Base-by-base conservation (phyloP, 2,329 filamentous ascomycete species). In the Leptographium flavum region DNA sequence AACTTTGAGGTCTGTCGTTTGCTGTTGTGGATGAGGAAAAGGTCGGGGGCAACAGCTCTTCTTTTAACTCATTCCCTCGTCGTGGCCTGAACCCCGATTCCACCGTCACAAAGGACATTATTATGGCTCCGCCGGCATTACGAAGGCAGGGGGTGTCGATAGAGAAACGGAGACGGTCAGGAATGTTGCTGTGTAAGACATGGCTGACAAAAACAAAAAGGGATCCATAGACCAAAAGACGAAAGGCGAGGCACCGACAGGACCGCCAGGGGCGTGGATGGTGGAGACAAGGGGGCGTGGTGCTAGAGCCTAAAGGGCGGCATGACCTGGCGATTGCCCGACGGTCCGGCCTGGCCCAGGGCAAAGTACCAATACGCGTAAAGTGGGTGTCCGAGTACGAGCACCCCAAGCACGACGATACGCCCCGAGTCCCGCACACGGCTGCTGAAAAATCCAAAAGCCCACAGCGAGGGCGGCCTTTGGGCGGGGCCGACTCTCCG, bases 11-110 rank as follows among this genome's bases (percentile, higher is more conserved):
- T n/a, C 13, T 7, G 14, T 13, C 31, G 23, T n/a, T n/a, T n/a
- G n/a, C n/a, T n/a, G n/a, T n/a, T n/a, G n/a, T n/a, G n/a, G n/a
- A n/a, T n/a, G n/a, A n/a, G n/a, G n/a, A n/a, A n/a, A 31, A 42
- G 21, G 21, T 33, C 22, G 41, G 40, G 39, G 41, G 30, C 31
- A 11, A 36, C 11, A 32, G 21, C 21, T 36, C 22, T 11, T 27
- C 23, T 37, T 40, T 43, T 36, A 43, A 35, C 32, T 43, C 17
- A 17, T n/a, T 21, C n/a, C 27, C 21, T 33, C 17, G 11, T 44
- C 42, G 42, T 33, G 28, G 39, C 41, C 17, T 45, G n/a, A 37
- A 28, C 14, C 30, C 43, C 43, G 43, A 45, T 40, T 41, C 31
- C 6, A 45, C 43, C 43, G 43, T 41, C 32, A n/a, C 31, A 36